Percentiles rank a stretch among this genome's conserved stretches.
Conservation (phyloP, 1,139 yeast genomes). For the Yamadazyma trypodendri region DNA sequence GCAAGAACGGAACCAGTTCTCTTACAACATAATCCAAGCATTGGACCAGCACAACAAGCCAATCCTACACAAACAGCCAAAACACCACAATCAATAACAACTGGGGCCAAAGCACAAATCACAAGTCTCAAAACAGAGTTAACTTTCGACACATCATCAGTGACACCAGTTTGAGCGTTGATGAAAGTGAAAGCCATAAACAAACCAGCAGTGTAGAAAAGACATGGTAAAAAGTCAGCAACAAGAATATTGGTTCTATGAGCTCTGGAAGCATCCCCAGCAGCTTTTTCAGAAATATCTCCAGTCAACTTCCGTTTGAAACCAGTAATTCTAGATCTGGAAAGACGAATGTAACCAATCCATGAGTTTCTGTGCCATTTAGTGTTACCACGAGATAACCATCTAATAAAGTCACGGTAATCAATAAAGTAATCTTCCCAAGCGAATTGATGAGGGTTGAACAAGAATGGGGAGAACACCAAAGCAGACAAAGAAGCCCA, state of each 20-base stretch:
- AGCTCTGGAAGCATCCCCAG: conserved; percentile 94
- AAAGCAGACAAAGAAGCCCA: conserved; percentile 93
- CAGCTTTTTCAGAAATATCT: conserved; percentile 87
- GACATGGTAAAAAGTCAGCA: conserved; percentile 84
- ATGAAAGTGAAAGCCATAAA: conserved; percentile 90
- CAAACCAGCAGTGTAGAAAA: conserved; percentile 84
- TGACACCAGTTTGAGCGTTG: conserved; percentile 96
- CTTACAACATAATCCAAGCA: conserved; percentile 93
- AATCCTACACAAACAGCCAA: conserved; percentile 69
- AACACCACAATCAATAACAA: conserved; percentile 85
- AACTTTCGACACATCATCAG: conserved; percentile 46
- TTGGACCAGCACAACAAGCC: conserved; percentile 97
- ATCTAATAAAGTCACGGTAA: conserved; percentile 96
- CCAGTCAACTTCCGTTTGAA: conserved; percentile 90
- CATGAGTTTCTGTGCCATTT: conserved; percentile 99
- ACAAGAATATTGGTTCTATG: conserved; percentile 83
- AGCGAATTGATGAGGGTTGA: conserved; percentile 98
- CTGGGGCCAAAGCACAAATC: conserved; percentile 89
- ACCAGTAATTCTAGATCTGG: conserved; percentile 97
- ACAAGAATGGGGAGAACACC: conserved; percentile 89
- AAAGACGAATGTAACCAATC: conserved; percentile 95
- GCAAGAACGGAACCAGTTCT: conserved; percentile 98
- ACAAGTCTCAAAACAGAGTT: conserved; percentile 84
- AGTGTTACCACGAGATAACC: conserved; percentile 98
- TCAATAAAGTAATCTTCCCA: conserved; percentile 99